These are phyloP conservation scores for Aleurites moluccanus DNA, from an alignment of 441 rosid species.

Conservation along the genomic window DNA sequence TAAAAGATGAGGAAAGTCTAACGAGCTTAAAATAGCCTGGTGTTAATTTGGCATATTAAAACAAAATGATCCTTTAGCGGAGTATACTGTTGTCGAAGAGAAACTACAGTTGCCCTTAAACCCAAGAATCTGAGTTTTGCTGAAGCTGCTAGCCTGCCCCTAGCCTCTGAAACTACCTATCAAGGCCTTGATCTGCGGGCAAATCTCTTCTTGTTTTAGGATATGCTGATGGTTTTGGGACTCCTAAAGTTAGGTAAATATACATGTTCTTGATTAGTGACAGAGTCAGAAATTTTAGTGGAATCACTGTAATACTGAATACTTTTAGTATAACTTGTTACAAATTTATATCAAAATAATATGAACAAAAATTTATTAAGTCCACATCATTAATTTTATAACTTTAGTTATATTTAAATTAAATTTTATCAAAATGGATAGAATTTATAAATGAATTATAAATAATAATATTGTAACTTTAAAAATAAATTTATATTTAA, in stretches of 20 bases:
- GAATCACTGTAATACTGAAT: too few relatives aligned
- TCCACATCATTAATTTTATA: too few relatives aligned
- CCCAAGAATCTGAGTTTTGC: conserved; percentile 66
- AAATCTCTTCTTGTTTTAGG: conserved; percentile 66
- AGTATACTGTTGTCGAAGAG: conserved; percentile 76
- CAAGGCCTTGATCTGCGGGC: conserved; percentile 62
- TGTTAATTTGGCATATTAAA: conserved; percentile 13
- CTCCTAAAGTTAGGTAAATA: conserved; percentile 59
- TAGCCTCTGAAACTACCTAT: conserved; percentile 68
- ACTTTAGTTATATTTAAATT: too few relatives aligned
- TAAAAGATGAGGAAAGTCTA: too few relatives aligned
- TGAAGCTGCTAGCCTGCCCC: conserved; percentile 72
- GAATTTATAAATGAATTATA: too few relatives aligned
- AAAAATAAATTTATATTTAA: too few relatives aligned
- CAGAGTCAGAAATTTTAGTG: too few relatives aligned
- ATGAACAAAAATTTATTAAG: neutral
- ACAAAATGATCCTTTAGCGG: conserved; percentile 66
- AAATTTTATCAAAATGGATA: too few relatives aligned
- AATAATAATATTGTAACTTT: too few relatives aligned
- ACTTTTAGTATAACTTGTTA: too few relatives aligned
- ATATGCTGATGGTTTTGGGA: conserved; percentile 83
- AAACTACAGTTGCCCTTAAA: conserved; percentile 53
- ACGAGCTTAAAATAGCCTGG: too few relatives aligned
- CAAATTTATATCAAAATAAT: too few relatives aligned
- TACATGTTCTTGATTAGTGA: neutral